Conservation (phyloP, 768 basidiomycete species). For the Leccinum ochraceum region DNA sequence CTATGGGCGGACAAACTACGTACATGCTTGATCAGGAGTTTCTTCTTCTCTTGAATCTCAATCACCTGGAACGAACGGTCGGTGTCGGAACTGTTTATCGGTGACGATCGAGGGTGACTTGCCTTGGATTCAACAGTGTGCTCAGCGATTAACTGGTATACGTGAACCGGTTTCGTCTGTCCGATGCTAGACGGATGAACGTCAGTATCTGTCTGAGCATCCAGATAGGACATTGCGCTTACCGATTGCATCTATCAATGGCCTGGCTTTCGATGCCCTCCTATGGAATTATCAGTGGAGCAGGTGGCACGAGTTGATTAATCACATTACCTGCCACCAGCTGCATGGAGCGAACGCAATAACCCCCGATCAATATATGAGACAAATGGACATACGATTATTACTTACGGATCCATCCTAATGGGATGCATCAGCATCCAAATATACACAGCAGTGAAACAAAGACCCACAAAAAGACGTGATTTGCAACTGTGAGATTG, state of each 20-base stretch:
- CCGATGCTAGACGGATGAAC: conserved; percentile 52
- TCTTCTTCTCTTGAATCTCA: conserved; percentile 87
- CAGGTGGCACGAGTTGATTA: background rate
- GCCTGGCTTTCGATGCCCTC: conserved; percentile 87
- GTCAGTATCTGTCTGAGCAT: conserved; percentile 6
- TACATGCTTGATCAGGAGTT: conserved; percentile 74
- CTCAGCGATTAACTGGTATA: conserved; percentile 89
- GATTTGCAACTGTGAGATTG: conserved; percentile 87
- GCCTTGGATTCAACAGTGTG: conserved; percentile 88
- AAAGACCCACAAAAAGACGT: conserved; percentile 70
- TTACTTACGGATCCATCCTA: conserved; percentile 82
- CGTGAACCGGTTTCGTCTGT: conserved; percentile 79
- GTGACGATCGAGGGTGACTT: conserved; percentile 5
- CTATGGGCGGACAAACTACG: conserved; percentile 7
- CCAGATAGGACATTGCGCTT: conserved; percentile 10
- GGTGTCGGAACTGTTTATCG: background rate
- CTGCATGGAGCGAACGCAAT: conserved; percentile 34
- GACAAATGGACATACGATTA: background rate
- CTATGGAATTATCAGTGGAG: conserved; percentile 32
- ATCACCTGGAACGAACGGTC: conserved; percentile 49
- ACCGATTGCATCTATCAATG: conserved; percentile 78
- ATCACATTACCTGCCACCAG: conserved; percentile 68
- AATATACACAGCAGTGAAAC: background rate
- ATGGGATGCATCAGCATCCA: conserved; percentile 11
- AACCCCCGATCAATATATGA: conserved; percentile 15